Conservation (phyloP, 2,329 filamentous ascomycete genomes). For the Colletotrichum eremochloae region DNA sequence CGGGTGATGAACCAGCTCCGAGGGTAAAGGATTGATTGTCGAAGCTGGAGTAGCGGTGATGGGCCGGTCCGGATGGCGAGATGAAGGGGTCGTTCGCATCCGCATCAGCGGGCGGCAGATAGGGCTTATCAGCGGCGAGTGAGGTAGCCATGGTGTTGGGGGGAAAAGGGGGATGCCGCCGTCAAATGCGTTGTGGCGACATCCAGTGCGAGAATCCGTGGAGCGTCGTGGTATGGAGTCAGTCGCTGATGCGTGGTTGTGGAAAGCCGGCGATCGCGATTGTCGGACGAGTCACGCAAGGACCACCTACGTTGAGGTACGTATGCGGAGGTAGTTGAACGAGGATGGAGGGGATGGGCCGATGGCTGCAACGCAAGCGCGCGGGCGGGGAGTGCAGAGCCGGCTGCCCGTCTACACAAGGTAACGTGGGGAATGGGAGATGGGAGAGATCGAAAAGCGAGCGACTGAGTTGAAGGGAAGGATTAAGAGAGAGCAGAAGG, state of each 20-base stretch:
- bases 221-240: constrained; percentile 11
- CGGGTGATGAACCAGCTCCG: constrained; percentile 82
- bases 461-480: not conserved
- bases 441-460: constrained; percentile 26
- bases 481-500: constrained; percentile 11
- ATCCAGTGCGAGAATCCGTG: constrained; percentile 35
- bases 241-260: constrained; percentile 22
- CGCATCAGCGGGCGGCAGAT: constrained; percentile 54
- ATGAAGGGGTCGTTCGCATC: constrained; percentile 70
- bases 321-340: not conserved
- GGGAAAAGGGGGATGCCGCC: constrained; percentile 38
- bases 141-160: constrained; percentile 58
- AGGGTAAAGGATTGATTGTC: constrained; percentile 84
- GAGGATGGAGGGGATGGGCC: constrained; percentile 15
- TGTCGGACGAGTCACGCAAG: constrained; percentile 20
- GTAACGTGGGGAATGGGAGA: not conserved
- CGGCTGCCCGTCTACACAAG: constrained; percentile 38
- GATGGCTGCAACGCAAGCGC: constrained; percentile 26
- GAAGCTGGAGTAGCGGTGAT: constrained; percentile 85
- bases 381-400: constrained; percentile 39
- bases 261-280: constrained; percentile 23
- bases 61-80: constrained; percentile 59
- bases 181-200: constrained; percentile 37
- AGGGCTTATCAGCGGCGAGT: constrained; percentile 57
- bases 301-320: not conserved